Evolutionary conservation across 1,139 yeast genomes (phyloP), one percentile per base, ranked within the genome.

Genomic region (Yamadazyma friedrichii): DNA sequence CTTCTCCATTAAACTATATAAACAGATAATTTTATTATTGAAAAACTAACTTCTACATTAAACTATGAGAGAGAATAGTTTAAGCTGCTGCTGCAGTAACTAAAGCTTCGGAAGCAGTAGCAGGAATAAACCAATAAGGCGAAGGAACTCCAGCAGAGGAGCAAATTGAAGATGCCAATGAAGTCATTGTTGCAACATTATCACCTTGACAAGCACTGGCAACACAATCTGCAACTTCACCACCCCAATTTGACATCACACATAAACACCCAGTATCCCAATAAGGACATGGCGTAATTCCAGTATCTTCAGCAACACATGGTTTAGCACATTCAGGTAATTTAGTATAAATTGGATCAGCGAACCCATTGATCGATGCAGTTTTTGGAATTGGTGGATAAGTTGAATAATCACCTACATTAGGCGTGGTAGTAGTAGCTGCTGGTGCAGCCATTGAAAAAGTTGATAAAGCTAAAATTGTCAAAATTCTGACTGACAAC

Each of bases 241-340:
- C 74, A 29, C 69, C 58, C 75, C 75, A 74, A 47, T 62, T 67
- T 13, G 74, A 67, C 76, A 74, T 74, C 15, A 72, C 76, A 58
- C 79, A 74, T 51, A 74, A 64, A 53, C 79, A 74, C 4, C 79
- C 79, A 25, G 79, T 69, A 49, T 74, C 79, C 79, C 79, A 74
- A 61, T 73, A 72, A 36, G 79, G 79, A 52, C 79, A 74, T 28
- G 74, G 74, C 4, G 74, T 68, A 35, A 55, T 55, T 4, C 59
- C 59, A 25, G 70, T 62, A 37, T 60, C 57, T 40, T 55, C 54
- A 27, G 54, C 57, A n/a, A 67, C 74, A 61, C 79, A 74, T 1
- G 51, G 52, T 48, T 64, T 53, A 36, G 79, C 80, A 57, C 80
- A 74, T 2, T 53, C 46, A 15, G 80, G 79, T 30, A 74, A 58